A percentile compares a stretch with the other conserved stretches of the same genome.
phyloP scores from a whole-genome alignment of 768 basidiomycete species.

The Paxillus ammoniavirescens region DNA sequence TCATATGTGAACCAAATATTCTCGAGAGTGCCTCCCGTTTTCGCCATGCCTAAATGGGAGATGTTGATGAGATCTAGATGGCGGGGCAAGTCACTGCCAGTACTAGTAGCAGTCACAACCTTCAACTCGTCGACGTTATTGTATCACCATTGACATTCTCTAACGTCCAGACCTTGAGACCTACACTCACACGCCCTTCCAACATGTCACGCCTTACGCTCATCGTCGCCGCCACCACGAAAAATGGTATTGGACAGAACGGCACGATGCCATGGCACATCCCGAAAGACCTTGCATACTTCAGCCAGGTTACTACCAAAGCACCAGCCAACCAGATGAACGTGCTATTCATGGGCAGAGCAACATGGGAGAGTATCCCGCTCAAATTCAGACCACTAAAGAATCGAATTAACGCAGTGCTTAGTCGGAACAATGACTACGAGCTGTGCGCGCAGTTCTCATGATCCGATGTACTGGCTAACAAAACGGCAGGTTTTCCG shows the following conservation, averaged over 20 bases:
- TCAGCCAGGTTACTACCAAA: constrained; percentile 71
- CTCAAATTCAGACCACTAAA: constrained; percentile 76
- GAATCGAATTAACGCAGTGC: constrained; percentile 73
- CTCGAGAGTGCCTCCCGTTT: no score
- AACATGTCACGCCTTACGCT: constrained; percentile 74
- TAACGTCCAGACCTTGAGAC: no score
- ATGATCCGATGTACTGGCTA: constrained; percentile 1
- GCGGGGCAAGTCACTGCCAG: no score
- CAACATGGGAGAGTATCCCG: constrained; percentile 98
- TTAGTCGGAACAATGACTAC: constrained; percentile 60
- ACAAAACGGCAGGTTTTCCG: constrained; percentile 14
- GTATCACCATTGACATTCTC: no score
- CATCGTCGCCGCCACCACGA: constrained; percentile 88
- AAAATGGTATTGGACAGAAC: constrained; percentile 84
- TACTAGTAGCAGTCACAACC: no score
- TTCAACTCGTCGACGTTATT: no score
- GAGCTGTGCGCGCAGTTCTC: constrained; percentile 50
- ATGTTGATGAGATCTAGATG: no score
- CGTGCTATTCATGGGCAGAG: constrained; percentile 91
- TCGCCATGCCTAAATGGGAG: no score
- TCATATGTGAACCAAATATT: no score
- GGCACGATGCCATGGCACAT: constrained; percentile 85
- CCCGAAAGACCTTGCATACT: constrained; percentile 88
- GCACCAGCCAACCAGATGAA: constrained; percentile 60
- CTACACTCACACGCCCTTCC: not conserved